Conservation (phyloP, 2,329 filamentous ascomycete species). For the Chaetothyriales sp. region DNA sequence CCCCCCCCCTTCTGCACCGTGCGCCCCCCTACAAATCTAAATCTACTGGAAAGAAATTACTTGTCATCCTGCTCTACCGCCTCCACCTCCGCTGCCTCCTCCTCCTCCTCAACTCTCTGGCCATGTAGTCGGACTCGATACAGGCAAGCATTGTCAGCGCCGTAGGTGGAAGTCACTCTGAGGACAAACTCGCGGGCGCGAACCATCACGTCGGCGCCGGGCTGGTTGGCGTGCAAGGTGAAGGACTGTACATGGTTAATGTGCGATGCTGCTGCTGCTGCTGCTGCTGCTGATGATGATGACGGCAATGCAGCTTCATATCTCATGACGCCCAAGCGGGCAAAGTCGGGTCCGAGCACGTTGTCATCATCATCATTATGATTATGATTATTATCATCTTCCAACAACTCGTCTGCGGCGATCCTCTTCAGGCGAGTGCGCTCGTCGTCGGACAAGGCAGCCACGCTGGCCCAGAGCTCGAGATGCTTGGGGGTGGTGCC, state of each 20-base stretch:
- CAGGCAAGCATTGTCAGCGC: conserved; percentile 29
- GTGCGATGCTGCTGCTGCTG: neutral
- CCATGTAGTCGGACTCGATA: conserved; percentile 33
- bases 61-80: no score
- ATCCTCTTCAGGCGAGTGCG: conserved; percentile 9
- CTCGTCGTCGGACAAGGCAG: conserved; percentile 24
- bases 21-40: no score
- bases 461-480: conserved; percentile 52
- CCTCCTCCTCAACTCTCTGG: conserved; percentile 2
- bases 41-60: no score
- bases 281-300: conserved; percentile 1
- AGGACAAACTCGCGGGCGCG: conserved; percentile 26
- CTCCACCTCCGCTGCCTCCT: no score
- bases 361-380: neutral
- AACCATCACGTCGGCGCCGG: conserved; percentile 1
- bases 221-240: conserved; percentile 21
- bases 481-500: conserved; percentile 49
- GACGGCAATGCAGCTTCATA: conserved; percentile 12
- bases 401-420: no score
- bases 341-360: conserved; percentile 7
- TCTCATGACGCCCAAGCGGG: conserved; percentile 10
- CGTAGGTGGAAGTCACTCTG: conserved; percentile 30
- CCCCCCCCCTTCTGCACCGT: no score
- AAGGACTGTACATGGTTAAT: conserved; percentile 25
- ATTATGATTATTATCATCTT: no score